Evolutionary conservation across 139 green algal genomes (phyloP), one percentile per base, ranked within the genome.

Genomic region (Chlamydomonas sp.): DNA sequence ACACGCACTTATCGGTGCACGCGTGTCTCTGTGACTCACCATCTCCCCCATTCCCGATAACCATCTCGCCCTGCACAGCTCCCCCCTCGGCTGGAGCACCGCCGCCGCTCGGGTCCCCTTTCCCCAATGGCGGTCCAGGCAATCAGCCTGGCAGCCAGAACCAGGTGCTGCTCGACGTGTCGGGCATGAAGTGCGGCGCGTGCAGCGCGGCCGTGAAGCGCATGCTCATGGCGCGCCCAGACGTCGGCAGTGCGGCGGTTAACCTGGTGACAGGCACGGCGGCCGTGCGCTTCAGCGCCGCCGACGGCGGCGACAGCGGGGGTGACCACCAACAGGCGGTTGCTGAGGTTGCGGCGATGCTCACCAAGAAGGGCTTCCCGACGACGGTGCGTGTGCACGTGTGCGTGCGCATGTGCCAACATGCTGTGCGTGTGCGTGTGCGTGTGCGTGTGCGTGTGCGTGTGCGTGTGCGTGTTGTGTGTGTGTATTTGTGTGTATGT

Each of bases 101-200:
- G n/a, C n/a, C n/a, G n/a, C n/a, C n/a, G n/a, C n/a, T n/a, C n/a
- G n/a, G n/a, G n/a, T n/a, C n/a, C n/a, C n/a, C n/a, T n/a, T n/a
- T n/a, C n/a, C n/a, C n/a, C n/a, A n/a, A n/a, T n/a, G n/a, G n/a
- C n/a, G n/a, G n/a, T n/a, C n/a, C n/a, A n/a, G n/a, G n/a, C n/a
- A n/a, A n/a, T n/a, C n/a, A n/a, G n/a, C n/a, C n/a, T n/a, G n/a
- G n/a, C n/a, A n/a, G n/a, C n/a, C n/a, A n/a, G n/a, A n/a, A n/a
- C 16, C 54, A 36, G 59, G 59, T 66, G 31, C 59, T 86, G 34
- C 64, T 86, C 20, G 76, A 87, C 50, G 81, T 96, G 0, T 67
- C 72, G 28, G 90, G 83, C 67, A 96, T 96, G 90, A 91, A 92
- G 72, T 96, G 90, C 73, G 85, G 85, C n/a, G 84, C 83, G 13